These are phyloP conservation scores for Rhizomucor pusillus DNA, from an alignment of 371 early-diverging fungal genomes.

Conservation along the genomic window DNA sequence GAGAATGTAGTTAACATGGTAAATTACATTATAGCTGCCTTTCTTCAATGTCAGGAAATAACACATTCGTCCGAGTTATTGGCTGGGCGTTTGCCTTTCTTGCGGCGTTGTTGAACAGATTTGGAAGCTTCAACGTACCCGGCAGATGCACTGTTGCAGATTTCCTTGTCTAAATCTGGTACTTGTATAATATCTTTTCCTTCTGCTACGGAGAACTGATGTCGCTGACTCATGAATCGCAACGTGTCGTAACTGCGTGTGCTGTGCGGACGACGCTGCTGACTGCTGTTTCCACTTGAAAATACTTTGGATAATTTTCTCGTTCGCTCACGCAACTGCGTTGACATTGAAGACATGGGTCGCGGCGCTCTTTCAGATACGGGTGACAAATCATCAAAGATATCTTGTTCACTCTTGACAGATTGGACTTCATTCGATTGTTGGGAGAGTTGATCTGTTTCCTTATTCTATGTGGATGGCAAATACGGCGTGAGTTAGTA, in stretches of 20 bases:
- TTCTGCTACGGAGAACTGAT: slow-evolving; percentile 2
- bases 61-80: slow-evolving; percentile 23
- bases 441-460: not conserved
- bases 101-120: not conserved
- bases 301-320: slow-evolving; percentile 27
- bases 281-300: slow-evolving; percentile 4
- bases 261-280: slow-evolving; percentile 18
- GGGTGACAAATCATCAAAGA: too few species aligned
- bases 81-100: slow-evolving; percentile 9
- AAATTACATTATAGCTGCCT: not conserved
- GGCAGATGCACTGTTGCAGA: slow-evolving; percentile 7
- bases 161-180: slow-evolving; percentile 3
- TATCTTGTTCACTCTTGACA: too few species aligned
- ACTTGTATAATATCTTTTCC: not conserved
- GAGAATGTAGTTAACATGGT: not conserved
- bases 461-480: not conserved
- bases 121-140: slow-evolving; percentile 7
- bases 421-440: slow-evolving; percentile 1
- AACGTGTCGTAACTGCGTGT: slow-evolving; percentile 19
- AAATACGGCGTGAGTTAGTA: not conserved
- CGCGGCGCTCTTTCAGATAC: slow-evolving; percentile 10
- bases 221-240: slow-evolving; percentile 5
- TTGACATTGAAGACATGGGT: slow-evolving; percentile 31
- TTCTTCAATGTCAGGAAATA: slow-evolving; percentile 17
- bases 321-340: slow-evolving; percentile 35